phyloP scores from a whole-genome alignment of 805 yeast species.

The Henningerozyma blattae region DNA sequence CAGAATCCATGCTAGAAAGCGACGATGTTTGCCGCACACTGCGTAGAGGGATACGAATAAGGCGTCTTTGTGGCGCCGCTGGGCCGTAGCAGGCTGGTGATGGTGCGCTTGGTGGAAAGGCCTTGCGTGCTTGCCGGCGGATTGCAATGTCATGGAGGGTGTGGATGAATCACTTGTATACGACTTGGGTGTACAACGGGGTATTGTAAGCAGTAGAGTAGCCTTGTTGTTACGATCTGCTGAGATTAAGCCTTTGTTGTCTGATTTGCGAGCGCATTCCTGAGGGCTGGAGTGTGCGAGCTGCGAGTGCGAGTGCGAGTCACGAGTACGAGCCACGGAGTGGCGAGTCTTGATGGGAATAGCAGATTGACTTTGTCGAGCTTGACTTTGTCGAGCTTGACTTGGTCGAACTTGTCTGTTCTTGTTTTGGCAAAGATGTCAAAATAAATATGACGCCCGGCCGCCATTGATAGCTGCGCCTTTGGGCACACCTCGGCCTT shows the following conservation, averaged over 20 bases:
- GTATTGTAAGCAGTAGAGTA: slow-evolving; percentile 40
- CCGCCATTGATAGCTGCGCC: no score
- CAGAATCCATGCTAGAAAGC: slow-evolving; percentile 44
- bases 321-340: no score
- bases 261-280: no score
- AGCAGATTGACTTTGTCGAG: no score
- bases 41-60: slow-evolving; percentile 31
- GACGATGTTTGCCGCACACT: slow-evolving; percentile 33
- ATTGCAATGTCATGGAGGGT: slow-evolving; percentile 34
- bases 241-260: slow-evolving; percentile 25
- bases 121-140: slow-evolving; percentile 30
- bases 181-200: slow-evolving; percentile 36
- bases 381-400: no score
- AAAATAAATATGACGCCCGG: no score
- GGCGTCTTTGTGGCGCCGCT: slow-evolving; percentile 29
- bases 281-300: no score
- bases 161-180: slow-evolving; percentile 37
- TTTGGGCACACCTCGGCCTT: no score
- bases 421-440: no score
- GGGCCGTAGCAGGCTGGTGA: slow-evolving; percentile 31
- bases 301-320: no score
- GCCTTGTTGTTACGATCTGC: slow-evolving; percentile 45
- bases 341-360: no score
- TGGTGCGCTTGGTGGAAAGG: slow-evolving; percentile 29
- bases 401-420: no score